These are phyloP conservation scores for Alternaria gansuensis DNA, from an alignment of 2,329 filamentous ascomycete genomes.

Conservation along the genomic window DNA sequence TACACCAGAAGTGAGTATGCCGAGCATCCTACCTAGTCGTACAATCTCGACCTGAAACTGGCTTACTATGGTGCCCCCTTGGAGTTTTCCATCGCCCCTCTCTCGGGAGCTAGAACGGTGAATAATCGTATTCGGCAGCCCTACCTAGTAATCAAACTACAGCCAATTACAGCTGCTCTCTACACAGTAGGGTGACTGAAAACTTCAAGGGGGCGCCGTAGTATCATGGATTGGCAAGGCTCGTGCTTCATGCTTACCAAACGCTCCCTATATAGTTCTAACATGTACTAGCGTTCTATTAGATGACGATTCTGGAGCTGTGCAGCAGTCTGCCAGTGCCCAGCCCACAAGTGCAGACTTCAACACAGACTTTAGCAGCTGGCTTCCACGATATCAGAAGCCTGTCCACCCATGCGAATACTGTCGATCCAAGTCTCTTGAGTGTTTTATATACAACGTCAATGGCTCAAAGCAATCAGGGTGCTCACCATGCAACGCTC, in stretches of 20 bases:
- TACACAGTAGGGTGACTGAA: too few species aligned
- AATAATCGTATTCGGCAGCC: too few species aligned
- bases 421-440: constrained; percentile 57
- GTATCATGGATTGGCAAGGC: neutral
- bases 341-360: constrained; percentile 37
- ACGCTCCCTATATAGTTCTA: constrained; percentile 10
- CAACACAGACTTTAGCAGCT: constrained; percentile 57
- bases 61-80: too few species aligned
- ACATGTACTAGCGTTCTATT: constrained; percentile 15
- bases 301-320: constrained; percentile 10
- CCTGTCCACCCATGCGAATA: constrained; percentile 59
- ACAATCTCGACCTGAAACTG: neutral
- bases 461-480: constrained; percentile 51
- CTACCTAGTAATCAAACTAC: too few species aligned
- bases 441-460: constrained; percentile 57
- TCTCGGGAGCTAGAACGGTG: too few species aligned
- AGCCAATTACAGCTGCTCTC: too few species aligned
- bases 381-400: constrained; percentile 59
- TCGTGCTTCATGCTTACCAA: neutral
- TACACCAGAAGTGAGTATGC: constrained; percentile 30
- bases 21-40: neutral
- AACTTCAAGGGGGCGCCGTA: too few species aligned
- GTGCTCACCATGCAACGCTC: constrained; percentile 59
- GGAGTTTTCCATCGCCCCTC: too few species aligned
- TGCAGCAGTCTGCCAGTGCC: constrained; percentile 15